Base-by-base conservation (phyloP, 2,329 filamentous ascomycete genomes). In the Raffaelea deltoideospora region DNA sequence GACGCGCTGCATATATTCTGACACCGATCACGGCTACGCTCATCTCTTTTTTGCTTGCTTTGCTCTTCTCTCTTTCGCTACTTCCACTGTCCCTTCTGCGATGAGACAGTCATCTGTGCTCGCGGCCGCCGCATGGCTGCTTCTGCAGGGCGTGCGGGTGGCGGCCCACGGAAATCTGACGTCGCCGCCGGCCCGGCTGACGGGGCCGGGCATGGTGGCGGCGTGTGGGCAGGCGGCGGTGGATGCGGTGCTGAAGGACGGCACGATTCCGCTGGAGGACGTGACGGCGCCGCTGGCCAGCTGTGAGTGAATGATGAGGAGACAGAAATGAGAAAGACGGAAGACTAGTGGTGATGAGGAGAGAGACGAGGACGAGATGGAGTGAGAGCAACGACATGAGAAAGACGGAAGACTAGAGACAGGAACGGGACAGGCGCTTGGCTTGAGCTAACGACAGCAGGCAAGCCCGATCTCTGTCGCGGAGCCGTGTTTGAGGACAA, bases 401-500 rank as follows among this genome's bases (percentile, higher is more conserved):
- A n/a, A n/a, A n/a, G n/a, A n/a, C n/a, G n/a, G n/a, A n/a, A n/a
- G n/a, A n/a, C n/a, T n/a, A n/a, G n/a, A n/a, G n/a, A n/a, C n/a
- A n/a, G n/a, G n/a, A n/a, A n/a, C n/a, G n/a, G n/a, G n/a, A n/a
- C n/a, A n/a, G n/a, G n/a, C n/a, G n/a, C n/a, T n/a, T n/a, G n/a
- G n/a, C n/a, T n/a, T n/a, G n/a, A n/a, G n/a, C 19, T 21, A 20
- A 20, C 37, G 9, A 35, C 34, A 7, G 37, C 33, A 45, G 56
- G 60, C 52, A 56, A 63, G 41, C 47, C 65, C 29, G 59, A 57
- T 43, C 58, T 66, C 37, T 68, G 64, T 58, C 60, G 60, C 41
- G 63, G 64, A 10, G 59, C 60, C 47, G 51, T 54, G 17, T 63
- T 65, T 41, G 59, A 51, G 18, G 61, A 67, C 50, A 66, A 65